Conservation (phyloP, 495 filamentous ascomycete species). For the Parathielavia hyrcaniae region DNA sequence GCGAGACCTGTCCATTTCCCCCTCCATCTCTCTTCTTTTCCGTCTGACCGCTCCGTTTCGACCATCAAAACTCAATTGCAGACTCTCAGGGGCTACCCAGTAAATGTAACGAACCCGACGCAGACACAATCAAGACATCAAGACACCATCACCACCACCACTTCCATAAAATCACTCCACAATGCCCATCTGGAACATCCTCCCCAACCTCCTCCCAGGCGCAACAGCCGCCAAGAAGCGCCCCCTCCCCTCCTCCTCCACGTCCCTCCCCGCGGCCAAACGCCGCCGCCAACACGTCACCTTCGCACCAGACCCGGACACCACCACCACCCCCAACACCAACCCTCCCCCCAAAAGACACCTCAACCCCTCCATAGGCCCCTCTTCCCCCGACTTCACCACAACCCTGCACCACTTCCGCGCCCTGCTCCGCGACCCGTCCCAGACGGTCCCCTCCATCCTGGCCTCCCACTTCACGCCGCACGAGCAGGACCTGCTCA, state of each 20-base stretch:
- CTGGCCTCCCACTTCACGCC: constrained; percentile 17
- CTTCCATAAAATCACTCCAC: background rate
- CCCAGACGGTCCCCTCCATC: constrained; percentile 15
- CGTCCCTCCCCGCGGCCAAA: background rate
- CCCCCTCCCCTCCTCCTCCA: background rate
- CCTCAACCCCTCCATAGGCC: constrained; percentile 12
- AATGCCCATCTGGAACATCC: constrained; percentile 7
- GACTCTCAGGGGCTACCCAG: background rate
- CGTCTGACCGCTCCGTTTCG: background rate
- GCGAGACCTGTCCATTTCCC: background rate
- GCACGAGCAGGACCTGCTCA: constrained; percentile 19
- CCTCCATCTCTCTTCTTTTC: background rate
- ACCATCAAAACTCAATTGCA: background rate
- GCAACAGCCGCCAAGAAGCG: background rate
- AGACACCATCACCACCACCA: background rate
- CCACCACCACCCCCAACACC: background rate
- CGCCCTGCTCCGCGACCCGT: constrained; percentile 5
- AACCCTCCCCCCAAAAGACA: background rate
- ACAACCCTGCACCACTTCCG: constrained; percentile 4
- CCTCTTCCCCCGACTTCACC: constrained; percentile 16
- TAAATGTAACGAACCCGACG: background rate
- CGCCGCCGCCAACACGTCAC: background rate
- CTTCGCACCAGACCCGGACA: background rate
- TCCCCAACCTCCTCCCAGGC: background rate
- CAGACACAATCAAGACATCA: no score